These are phyloP conservation scores for Phytophthora hybrid DNA, from an alignment of 352 stramenopile genomes.

Conservation along the genomic window DNA sequence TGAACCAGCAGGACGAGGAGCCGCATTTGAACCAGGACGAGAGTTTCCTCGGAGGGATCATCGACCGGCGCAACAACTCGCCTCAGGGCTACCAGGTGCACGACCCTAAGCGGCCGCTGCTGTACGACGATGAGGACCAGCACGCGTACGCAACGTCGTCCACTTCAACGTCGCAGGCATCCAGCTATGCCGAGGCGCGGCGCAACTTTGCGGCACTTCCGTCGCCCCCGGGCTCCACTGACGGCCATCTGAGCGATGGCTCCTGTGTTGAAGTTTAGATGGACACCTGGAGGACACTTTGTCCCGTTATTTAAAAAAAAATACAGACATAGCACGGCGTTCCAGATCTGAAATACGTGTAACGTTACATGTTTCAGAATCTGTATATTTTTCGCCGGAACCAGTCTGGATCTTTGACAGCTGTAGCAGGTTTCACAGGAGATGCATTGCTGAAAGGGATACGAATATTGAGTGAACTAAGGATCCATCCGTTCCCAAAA, in stretches of 20 bases:
- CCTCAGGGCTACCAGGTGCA: conserved; percentile 37
- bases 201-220: conserved; percentile 61
- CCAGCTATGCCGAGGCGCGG: conserved; percentile 68
- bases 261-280: conserved; percentile 42
- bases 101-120: conserved; percentile 72
- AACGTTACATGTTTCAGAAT: not conserved
- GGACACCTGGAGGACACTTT: conserved; percentile 6
- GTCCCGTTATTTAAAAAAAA: conserved; percentile 33
- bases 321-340: not conserved
- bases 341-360: not conserved
- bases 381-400: not conserved
- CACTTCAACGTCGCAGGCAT: conserved; percentile 37
- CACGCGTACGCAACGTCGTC: conserved; percentile 32
- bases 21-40: conserved; percentile 34
- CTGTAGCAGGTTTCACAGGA: not conserved
- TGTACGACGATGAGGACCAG: conserved; percentile 52
- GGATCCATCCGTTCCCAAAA: not conserved
- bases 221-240: conserved; percentile 34
- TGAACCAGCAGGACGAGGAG: conserved; percentile 80
- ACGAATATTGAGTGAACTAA: not conserved
- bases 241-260: conserved; percentile 30
- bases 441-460: not conserved
- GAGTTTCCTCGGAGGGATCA: conserved; percentile 35
- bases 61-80: conserved; percentile 37
- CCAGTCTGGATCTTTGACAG: not conserved